phyloP scores from a whole-genome alignment of 805 yeast genomes.

The Kluyveromyces aestuarii region DNA sequence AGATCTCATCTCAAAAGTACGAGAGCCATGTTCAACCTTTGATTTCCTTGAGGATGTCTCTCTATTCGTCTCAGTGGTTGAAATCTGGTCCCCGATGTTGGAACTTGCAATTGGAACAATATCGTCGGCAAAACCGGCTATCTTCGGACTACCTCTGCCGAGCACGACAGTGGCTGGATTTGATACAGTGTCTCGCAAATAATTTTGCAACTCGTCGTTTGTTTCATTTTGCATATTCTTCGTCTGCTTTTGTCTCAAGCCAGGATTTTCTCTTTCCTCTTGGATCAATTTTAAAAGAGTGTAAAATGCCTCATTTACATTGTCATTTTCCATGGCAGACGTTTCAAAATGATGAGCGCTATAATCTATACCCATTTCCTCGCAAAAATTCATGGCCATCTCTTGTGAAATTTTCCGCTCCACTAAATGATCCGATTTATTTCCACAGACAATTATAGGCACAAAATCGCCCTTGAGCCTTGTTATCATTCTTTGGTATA shows the following conservation, averaged over 20 bases:
- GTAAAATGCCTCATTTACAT: conserved; percentile 11
- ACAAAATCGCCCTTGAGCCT: conserved; percentile 13
- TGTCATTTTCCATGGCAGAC: conserved; percentile 15
- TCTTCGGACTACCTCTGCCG: background rate
- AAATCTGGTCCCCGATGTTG: too few species aligned
- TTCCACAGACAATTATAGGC: conserved; percentile 16
- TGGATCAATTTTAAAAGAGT: conserved; percentile 9
- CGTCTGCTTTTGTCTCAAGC: too few species aligned
- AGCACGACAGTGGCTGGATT: background rate
- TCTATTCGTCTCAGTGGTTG: background rate
- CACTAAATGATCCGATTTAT: conserved; percentile 12
- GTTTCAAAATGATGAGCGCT: conserved; percentile 13
- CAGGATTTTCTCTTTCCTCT: conserved; percentile 5
- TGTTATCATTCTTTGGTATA: conserved; percentile 14
- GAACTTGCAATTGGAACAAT: background rate
- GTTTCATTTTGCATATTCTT: background rate
- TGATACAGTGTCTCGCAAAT: background rate
- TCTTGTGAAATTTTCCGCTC: conserved; percentile 9
- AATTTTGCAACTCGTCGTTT: too few species aligned
- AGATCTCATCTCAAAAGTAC: background rate
- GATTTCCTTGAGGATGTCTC: background rate
- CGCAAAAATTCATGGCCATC: conserved; percentile 8
- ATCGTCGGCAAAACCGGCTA: background rate
- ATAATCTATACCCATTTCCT: conserved; percentile 11
- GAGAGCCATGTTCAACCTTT: background rate